A percentile compares a stretch with the other conserved stretches of the same genome.
These are phyloP conservation scores for Pseudocercospora macadamiae DNA, from an alignment of 2,329 filamentous ascomycete genomes.

Conservation along the genomic window DNA sequence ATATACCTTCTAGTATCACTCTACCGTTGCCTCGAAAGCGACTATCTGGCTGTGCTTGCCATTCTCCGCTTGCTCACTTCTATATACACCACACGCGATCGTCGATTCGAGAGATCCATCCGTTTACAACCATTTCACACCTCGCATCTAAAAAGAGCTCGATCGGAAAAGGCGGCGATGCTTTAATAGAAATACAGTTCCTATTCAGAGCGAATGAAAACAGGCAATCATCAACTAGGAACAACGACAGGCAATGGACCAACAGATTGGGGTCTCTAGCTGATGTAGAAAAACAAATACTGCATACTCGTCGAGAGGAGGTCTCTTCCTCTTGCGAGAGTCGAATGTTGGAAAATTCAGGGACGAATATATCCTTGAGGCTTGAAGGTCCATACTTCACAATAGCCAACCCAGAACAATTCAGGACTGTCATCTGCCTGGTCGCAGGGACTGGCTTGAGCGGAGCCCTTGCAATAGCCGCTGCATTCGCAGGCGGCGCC, in stretches of 20 bases:
- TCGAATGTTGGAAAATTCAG: not conserved
- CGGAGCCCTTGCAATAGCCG: constrained; percentile 21
- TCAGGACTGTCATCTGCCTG: constrained; percentile 20
- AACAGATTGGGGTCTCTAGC: constrained; percentile 8
- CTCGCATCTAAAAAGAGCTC: constrained; percentile 16
- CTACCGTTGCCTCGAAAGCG: constrained; percentile 18
- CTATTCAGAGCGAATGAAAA: constrained; percentile 1
- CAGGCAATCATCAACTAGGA: not conserved
- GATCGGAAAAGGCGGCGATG: not conserved
- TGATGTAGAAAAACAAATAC: not conserved
- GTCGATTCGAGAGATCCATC: constrained; percentile 18
- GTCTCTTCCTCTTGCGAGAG: not conserved
- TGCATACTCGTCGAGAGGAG: not conserved
- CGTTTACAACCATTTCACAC: constrained; percentile 19
- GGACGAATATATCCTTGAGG: constrained; percentile 8
- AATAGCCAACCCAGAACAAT: constrained; percentile 14
- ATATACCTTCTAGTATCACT: constrained; percentile 9
- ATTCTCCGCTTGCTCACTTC: constrained; percentile 21
- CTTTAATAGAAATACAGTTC: not conserved
- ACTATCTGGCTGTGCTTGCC: constrained; percentile 18
- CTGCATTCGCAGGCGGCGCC: constrained; percentile 8
- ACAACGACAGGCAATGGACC: constrained; percentile 12
- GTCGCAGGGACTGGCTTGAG: constrained; percentile 26
- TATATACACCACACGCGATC: constrained; percentile 19
- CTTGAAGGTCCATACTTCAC: constrained; percentile 26